Conservation (phyloP, 1,139 yeast genomes). For the Suhomyces taliae region DNA sequence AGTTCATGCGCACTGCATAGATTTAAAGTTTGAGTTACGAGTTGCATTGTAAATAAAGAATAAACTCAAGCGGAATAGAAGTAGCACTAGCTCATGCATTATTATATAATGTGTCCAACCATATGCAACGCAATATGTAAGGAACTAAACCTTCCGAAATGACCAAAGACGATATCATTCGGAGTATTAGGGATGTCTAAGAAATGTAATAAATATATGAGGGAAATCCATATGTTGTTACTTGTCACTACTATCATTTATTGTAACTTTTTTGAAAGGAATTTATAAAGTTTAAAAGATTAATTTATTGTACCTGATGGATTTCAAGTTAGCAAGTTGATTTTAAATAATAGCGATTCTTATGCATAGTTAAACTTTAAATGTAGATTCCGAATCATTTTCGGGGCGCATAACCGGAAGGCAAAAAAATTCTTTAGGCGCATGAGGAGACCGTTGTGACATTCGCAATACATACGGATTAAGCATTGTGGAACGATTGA, state of each 20-base stretch:
- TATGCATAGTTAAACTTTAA: conserved; percentile 7
- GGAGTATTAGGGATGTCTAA: neutral
- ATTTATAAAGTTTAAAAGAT: too few relatives aligned
- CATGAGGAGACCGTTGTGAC: conserved; percentile 9
- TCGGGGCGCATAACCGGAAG: conserved; percentile 1
- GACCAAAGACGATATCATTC: neutral
- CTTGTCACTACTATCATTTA: too few relatives aligned
- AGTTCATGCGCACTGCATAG: conserved; percentile 5
- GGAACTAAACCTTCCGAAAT: conserved; percentile 8
- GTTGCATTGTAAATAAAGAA: conserved; percentile 3
- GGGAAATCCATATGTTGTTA: too few relatives aligned
- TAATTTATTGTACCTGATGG: neutral
- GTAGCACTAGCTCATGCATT: neutral
- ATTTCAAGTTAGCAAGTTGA: neutral
- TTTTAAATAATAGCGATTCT: conserved; percentile 2
- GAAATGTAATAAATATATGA: too few relatives aligned
- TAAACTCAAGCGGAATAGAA: conserved; percentile 3
- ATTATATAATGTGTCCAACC: neutral
- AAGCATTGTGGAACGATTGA: conserved; percentile 6
- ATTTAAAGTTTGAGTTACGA: conserved; percentile 10
- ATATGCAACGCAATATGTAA: conserved; percentile 8
- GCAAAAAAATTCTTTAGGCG: neutral
- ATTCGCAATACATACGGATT: conserved; percentile 4
- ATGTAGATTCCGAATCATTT: neutral
- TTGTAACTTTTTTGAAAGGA: too few relatives aligned